Conservation (phyloP, 306 rosid species). For the Boehmeria nivea region DNA sequence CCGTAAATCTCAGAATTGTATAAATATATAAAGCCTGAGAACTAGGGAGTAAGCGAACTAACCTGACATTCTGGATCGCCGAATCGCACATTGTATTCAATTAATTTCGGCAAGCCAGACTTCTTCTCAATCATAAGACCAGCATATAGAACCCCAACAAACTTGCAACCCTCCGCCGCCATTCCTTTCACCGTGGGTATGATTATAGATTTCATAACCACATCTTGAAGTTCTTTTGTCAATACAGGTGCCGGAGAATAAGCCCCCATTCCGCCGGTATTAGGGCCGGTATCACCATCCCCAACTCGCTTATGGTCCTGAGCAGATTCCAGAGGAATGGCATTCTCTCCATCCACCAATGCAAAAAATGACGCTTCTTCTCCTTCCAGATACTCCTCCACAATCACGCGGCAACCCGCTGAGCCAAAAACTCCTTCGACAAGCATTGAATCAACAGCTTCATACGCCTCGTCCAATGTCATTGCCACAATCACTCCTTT, state of each 20-base stretch:
- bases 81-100: conserved; percentile 92
- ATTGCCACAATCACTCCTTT: conserved; percentile 89
- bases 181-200: conserved; percentile 90
- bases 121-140: conserved; percentile 97
- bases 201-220: conserved; percentile 82
- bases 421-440: conserved; percentile 80
- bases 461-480: conserved; percentile 70
- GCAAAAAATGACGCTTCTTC: conserved; percentile 95
- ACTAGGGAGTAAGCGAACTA: conserved; percentile 19
- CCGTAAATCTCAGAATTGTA: background rate
- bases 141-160: conserved; percentile 88
- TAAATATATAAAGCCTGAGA: no score
- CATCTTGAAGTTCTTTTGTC: conserved; percentile 68
- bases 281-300: conserved; percentile 91
- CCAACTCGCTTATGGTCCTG: conserved; percentile 98
- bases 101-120: conserved; percentile 87
- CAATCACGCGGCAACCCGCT: conserved; percentile 72
- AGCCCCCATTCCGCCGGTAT: conserved; percentile 99
- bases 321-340: conserved; percentile 91
- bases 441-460: conserved; percentile 93
- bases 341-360: conserved; percentile 90
- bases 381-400: conserved; percentile 93
- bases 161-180: conserved; percentile 83
- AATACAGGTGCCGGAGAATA: conserved; percentile 87
- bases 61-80: conserved; percentile 99